Conservation (phyloP, 1,284 basidiomycete genomes). For the Dichomitus squalens region DNA sequence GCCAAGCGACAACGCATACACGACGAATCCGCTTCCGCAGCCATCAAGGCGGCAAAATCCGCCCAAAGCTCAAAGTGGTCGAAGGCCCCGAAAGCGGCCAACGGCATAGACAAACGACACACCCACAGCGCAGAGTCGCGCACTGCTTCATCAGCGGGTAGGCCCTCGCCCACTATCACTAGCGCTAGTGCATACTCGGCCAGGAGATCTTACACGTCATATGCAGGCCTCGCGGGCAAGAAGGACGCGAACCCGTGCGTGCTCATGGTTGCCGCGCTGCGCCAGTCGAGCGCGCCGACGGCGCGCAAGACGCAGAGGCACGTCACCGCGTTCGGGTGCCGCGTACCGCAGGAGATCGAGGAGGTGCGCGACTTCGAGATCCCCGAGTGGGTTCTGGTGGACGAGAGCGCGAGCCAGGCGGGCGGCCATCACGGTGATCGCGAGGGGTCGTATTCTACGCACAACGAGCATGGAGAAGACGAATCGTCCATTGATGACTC, state of each 20-base stretch:
- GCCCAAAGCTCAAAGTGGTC: not conserved
- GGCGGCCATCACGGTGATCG: constrained; percentile 6
- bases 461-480: not conserved
- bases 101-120: not conserved
- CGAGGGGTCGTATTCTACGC: constrained; percentile 3
- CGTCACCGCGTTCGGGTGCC: constrained; percentile 57
- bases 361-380: constrained; percentile 49
- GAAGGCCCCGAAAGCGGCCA: constrained; percentile 8
- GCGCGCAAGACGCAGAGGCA: constrained; percentile 55
- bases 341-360: constrained; percentile 49
- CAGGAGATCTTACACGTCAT: constrained; percentile 12
- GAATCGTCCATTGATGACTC: not conserved
- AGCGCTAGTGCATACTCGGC: constrained; percentile 1
- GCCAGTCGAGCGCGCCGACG: constrained; percentile 44
- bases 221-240: constrained; percentile 24
- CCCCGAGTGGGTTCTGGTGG: constrained; percentile 43
- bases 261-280: constrained; percentile 53
- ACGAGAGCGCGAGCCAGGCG: constrained; percentile 10
- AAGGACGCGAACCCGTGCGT: constrained; percentile 34
- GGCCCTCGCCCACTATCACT: not conserved
- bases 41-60: not conserved
- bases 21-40: not conserved
- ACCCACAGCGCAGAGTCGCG: constrained; percentile 6
- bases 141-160: constrained; percentile 12
- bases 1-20: constrained; percentile 28